Base-by-base conservation (phyloP, 169 alveolate species). In the Cyclospora cayetanensis region DNA sequence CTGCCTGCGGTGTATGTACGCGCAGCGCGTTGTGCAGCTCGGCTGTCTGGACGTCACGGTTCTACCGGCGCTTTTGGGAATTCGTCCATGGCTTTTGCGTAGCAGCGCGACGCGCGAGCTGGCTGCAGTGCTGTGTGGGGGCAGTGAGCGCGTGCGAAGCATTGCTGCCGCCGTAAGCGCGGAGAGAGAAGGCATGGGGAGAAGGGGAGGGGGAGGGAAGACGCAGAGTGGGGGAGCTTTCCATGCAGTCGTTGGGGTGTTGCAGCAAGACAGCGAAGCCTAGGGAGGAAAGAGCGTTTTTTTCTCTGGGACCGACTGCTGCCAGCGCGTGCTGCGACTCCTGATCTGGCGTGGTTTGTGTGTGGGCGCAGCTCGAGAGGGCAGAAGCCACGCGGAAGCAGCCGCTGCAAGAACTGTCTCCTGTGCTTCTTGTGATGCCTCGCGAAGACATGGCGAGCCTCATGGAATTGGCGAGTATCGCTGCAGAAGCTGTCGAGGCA, bases 1-100 rank as follows among this genome's bases (percentile, higher is more conserved):
- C n/a, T 27, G 66, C 42, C 18, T 39, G 65, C 4, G 37, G 43
- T 42, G 18, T 53, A 22, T 46, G 25, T 46, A 0, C 25, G 25
- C 31, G 89, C 89, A 80, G 89, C 89, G 53, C 31, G 9, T 80
- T 50, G 55, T 39, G 25, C 76, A 53, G 50, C 74, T 80, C 15
- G 89, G 89, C n/a, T 80, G 89, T 53, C 46, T 74, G n/a, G 89
- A 80, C 53, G 50, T 80, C 25, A 50, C 89, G 74, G 53, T 74
- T 1, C 46, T 80, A 22, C 89, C 89, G 35, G 29, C 89, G n/a
- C 72, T 80, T 74, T 34, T 80, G 89, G 89, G 89, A 25, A 34
- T 80, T 9, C 52, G 72, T 27, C 89, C 89, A 37, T 80, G 89
- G 89, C 74, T 80, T 50, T 80, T 80, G 41, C n/a, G 74, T 53